Evolutionary conservation across 176 grass and related monocot species (phyloP).

Genomic region (Eragrostis nindensis): DNA sequence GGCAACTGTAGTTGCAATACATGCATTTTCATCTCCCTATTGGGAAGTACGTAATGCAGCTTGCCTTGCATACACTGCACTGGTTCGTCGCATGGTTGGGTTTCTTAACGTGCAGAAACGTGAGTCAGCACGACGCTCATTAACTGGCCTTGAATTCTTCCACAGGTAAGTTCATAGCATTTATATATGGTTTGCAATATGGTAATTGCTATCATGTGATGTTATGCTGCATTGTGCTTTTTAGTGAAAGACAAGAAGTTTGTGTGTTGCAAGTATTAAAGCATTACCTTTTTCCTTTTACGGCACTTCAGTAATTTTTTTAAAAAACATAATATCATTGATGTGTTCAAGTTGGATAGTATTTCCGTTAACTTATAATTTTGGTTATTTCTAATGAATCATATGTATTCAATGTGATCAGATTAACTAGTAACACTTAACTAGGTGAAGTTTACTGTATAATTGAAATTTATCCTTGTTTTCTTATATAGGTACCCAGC

Average conservation of each 20-base stretch:
- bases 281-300: slow-evolving; percentile 20
- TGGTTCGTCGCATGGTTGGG: slow-evolving; percentile 91
- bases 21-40: slow-evolving; percentile 91
- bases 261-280: slow-evolving; percentile 10
- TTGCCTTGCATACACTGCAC: slow-evolving; percentile 87
- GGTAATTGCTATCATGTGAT: not conserved
- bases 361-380: not conserved
- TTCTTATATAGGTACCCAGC: slow-evolving; percentile 80
- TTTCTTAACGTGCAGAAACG: slow-evolving; percentile 91
- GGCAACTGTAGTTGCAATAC: slow-evolving; percentile 86
- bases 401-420: slow-evolving; percentile 21
- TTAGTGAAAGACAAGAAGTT: slow-evolving; percentile 23
- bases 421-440: not conserved
- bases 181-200: slow-evolving; percentile 26
- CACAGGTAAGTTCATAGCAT: slow-evolving; percentile 70
- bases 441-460: slow-evolving; percentile 7
- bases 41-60: slow-evolving; percentile 96
- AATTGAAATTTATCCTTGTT: slow-evolving; percentile 28
- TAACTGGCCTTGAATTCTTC: slow-evolving; percentile 97
- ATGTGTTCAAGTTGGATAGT: slow-evolving; percentile 5
- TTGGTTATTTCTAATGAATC: slow-evolving; percentile 24
- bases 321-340: slow-evolving; percentile 14
- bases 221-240: slow-evolving; percentile 1
- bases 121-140: slow-evolving; percentile 74
- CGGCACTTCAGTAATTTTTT: not conserved